Percentiles rank a stretch among this genome's conserved stretches.
Conservation (phyloP, 106 monocot species). For the Apostasia shenzhenica region DNA sequence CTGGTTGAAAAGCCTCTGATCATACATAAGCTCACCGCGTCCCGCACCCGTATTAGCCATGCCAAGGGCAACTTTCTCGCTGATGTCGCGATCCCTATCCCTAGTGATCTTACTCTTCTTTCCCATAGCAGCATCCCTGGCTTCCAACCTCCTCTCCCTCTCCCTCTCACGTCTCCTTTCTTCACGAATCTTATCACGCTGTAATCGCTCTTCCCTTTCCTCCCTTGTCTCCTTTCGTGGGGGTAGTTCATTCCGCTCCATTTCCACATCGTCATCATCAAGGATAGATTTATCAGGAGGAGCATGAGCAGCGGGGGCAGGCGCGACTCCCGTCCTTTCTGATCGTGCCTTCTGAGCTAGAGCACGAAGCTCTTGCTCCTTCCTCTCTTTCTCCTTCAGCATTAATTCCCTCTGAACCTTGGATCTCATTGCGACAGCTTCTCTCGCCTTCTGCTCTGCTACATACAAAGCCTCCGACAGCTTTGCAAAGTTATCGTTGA, state of each 20-base stretch:
- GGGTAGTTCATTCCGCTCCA: conserved; percentile 23
- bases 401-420: conserved; percentile 88
- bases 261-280: conserved; percentile 35
- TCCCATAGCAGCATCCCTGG: conserved; percentile 73
- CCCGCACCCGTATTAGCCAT: conserved; percentile 80
- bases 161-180: conserved; percentile 88
- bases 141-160: conserved; percentile 88
- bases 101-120: conserved; percentile 92
- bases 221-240: conserved; percentile 60
- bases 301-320: conserved; percentile 39
- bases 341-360: conserved; percentile 81
- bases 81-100: conserved; percentile 83
- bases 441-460: conserved; percentile 91
- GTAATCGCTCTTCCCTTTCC: conserved; percentile 67
- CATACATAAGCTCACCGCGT: conserved; percentile 89
- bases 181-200: conserved; percentile 84
- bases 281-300: conserved; percentile 22
- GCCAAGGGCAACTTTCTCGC: conserved; percentile 96
- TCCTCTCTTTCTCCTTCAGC: conserved; percentile 92
- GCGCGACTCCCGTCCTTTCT: conserved; percentile 75
- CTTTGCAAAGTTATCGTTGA: conserved; percentile 94
- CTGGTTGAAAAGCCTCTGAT: conserved; percentile 95
- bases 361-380: conserved; percentile 85
- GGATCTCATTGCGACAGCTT: conserved; percentile 88
- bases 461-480: conserved; percentile 88